Conservation (phyloP, 345 rosid genomes). For the Raphanus raphanistrum region DNA sequence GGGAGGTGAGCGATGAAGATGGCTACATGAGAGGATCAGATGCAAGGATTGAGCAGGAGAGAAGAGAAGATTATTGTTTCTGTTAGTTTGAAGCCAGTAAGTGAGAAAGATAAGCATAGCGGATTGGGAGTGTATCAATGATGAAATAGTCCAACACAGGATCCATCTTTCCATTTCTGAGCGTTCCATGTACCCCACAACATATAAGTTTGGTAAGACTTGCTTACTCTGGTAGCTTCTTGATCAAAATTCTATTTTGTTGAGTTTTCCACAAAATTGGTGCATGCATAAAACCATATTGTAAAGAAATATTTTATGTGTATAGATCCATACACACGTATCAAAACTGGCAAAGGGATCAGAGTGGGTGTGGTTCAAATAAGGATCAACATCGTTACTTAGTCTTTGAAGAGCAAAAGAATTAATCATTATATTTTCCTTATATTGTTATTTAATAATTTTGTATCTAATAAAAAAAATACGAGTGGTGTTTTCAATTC, state of each 20-base stretch:
- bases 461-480: no score
- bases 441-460: no score
- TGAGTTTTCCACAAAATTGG: no score
- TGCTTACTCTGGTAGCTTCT: slow-evolving; percentile 22
- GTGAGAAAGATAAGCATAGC: slow-evolving; percentile 67
- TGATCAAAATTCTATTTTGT: slow-evolving; percentile 10
- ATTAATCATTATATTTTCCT: no score
- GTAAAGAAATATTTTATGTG: no score
- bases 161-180: slow-evolving; percentile 74
- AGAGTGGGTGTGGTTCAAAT: no score
- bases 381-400: no score
- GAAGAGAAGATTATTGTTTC: slow-evolving; percentile 77
- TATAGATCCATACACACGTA: no score
- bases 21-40: slow-evolving; percentile 52
- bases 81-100: slow-evolving; percentile 84
- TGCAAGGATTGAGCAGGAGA: slow-evolving; percentile 43
- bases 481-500: no score
- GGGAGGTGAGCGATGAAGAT: slow-evolving; percentile 54
- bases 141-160: slow-evolving; percentile 60
- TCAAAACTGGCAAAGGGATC: no score
- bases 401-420: no score
- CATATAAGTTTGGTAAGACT: slow-evolving; percentile 78
- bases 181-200: slow-evolving; percentile 83
- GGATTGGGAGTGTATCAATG: slow-evolving; percentile 90
- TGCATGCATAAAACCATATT: no score